Evolutionary conservation across 2,329 filamentous ascomycete genomes (phyloP).

Genomic region (Metarhizium guizhouense): DNA sequence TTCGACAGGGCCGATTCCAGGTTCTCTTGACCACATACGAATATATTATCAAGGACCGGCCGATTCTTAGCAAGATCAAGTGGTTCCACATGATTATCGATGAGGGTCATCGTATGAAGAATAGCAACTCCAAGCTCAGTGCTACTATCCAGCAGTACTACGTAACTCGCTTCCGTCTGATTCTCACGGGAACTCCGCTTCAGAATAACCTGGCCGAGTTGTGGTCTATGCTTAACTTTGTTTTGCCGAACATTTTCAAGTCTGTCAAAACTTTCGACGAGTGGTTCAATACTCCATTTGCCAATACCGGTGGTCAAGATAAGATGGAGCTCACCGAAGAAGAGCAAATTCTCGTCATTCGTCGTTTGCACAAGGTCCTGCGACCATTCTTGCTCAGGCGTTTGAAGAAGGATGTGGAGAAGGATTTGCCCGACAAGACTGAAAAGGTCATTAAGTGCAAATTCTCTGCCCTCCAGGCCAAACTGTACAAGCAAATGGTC

Average conservation of each 20-base stretch:
- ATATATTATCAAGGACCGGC: conserved; percentile 98
- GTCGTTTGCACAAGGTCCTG: conserved; percentile 94
- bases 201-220: conserved; percentile 95
- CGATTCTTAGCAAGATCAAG: conserved; percentile 93
- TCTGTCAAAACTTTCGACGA: conserved; percentile 98
- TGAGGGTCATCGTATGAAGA: conserved; percentile 99
- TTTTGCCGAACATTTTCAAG: conserved; percentile 97
- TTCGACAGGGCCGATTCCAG: conserved; percentile 91
- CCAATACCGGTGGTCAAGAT: conserved; percentile 94
- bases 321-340: conserved; percentile 99
- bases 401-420: conserved; percentile 99
- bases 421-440: conserved; percentile 96
- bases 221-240: conserved; percentile 98
- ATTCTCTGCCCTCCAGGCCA: conserved; percentile 87
- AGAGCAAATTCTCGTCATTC: conserved; percentile 97
- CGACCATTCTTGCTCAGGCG: conserved; percentile 94
- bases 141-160: conserved; percentile 94
- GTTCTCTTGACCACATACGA: conserved; percentile 96
- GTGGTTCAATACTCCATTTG: conserved; percentile 99
- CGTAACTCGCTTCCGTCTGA: conserved; percentile 86
- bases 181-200: conserved; percentile 91
- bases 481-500: conserved; percentile 95
- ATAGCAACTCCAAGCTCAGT: conserved; percentile 90
- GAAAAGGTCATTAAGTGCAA: conserved; percentile 99
- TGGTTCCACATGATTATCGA: conserved; percentile 99